Evolutionary conservation across 305 asterid genomes (phyloP).

Genomic region (Nicotiana rustica): DNA sequence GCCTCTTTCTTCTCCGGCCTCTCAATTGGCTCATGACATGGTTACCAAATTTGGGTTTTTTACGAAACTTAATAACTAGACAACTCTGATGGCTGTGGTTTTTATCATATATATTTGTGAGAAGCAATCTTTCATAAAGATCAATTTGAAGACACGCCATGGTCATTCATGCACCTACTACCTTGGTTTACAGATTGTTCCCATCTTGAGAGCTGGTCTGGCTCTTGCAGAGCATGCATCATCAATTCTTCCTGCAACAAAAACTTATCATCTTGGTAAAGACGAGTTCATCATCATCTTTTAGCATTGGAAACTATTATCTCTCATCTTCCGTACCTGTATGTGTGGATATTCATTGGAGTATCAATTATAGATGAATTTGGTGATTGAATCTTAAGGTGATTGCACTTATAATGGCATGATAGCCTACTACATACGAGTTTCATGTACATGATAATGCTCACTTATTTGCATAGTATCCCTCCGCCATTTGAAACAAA

Average conservation of each 20-base stretch:
- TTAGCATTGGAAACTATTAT: conserved; percentile 28
- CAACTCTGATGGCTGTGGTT: not conserved
- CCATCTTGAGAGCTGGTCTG: conserved; percentile 98
- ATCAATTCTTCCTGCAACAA: conserved; percentile 83
- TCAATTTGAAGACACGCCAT: not conserved
- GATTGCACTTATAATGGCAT: conserved; percentile 21
- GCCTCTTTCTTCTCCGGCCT: conserved; percentile 8
- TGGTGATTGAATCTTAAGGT: not conserved
- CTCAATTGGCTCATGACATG: not conserved
- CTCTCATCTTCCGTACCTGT: not conserved
- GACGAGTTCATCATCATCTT: conserved; percentile 24
- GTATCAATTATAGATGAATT: not conserved
- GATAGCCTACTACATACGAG: not conserved
- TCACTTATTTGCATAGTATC: not conserved
- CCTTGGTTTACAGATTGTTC: conserved; percentile 71
- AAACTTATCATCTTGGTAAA: conserved; percentile 88
- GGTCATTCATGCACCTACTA: conserved; percentile 24
- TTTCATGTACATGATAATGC: not conserved
- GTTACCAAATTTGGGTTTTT: conserved; percentile 13
- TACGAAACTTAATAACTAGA: not conserved
- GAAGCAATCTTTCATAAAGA: not conserved
- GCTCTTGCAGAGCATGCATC: conserved; percentile 96
- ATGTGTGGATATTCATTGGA: not conserved
- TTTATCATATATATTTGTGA: not conserved
- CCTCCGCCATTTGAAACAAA: not conserved